Percentiles rank a stretch among this genome's conserved stretches.
Evolutionary conservation across 352 stramenopile species (phyloP).

Genomic region (Saprolegnia parasitica): DNA sequence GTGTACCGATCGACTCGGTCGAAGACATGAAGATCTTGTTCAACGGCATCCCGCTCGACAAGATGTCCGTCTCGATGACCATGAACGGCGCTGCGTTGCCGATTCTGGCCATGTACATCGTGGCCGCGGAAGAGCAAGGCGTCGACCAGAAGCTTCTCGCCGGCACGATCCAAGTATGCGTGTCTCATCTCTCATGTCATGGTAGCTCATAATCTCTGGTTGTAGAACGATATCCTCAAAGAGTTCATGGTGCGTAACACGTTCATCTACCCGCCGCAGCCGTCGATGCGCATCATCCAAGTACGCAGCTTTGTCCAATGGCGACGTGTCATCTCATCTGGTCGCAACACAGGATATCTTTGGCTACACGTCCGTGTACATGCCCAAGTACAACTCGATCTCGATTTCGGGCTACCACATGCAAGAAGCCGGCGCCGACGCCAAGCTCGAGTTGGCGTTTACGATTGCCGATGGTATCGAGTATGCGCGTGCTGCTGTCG

Average conservation of each 20-base stretch:
- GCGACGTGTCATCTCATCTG: background rate
- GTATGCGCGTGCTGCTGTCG: constrained; percentile 90
- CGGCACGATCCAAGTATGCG: constrained; percentile 40
- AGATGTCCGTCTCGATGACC: constrained; percentile 98
- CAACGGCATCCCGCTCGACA: constrained; percentile 92
- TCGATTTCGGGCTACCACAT: constrained; percentile 98
- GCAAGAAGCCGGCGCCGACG: constrained; percentile 95
- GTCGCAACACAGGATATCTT: constrained; percentile 86
- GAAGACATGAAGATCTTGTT: constrained; percentile 98
- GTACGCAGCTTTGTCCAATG: constrained; percentile 9
- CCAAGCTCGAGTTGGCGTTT: constrained; percentile 93
- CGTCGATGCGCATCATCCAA: constrained; percentile 93
- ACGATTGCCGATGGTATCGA: constrained; percentile 97
- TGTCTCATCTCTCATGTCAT: background rate
- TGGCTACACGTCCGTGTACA: constrained; percentile 92
- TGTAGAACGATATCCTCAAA: constrained; percentile 97
- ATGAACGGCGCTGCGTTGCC: constrained; percentile 98
- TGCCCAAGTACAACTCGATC: constrained; percentile 98
- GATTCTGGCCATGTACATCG: constrained; percentile 95
- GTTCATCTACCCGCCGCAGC: constrained; percentile 96
- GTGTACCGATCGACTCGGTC: constrained; percentile 94
- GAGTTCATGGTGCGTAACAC: constrained; percentile 97
- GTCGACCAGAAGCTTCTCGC: constrained; percentile 83
- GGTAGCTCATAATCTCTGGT: background rate
- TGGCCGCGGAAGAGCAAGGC: constrained; percentile 94